Evolutionary conservation across 1,284 basidiomycete species (phyloP).

Genomic region (Microbotryum scabiosae): DNA sequence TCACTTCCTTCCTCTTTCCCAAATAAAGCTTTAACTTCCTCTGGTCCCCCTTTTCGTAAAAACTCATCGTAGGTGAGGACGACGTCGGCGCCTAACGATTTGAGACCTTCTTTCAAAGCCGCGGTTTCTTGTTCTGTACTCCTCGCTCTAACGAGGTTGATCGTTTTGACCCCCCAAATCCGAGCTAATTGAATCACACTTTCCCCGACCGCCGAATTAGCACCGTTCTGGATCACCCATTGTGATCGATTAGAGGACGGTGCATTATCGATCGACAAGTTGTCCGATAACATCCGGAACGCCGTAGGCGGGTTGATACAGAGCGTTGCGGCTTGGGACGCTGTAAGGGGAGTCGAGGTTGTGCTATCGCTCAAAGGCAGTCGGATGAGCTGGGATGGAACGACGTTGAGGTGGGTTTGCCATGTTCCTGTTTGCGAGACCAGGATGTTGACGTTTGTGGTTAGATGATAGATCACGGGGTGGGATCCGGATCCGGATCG

Average conservation of each 20-base stretch:
- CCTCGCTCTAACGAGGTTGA: slow-evolving; percentile 70
- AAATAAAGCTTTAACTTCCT: slow-evolving; percentile 41
- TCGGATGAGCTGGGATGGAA: slow-evolving; percentile 52
- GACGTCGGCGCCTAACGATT: slow-evolving; percentile 57
- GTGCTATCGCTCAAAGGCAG: slow-evolving; percentile 44
- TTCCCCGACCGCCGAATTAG: slow-evolving; percentile 57
- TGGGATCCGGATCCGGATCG: too few relatives aligned
- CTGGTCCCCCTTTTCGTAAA: slow-evolving; percentile 8
- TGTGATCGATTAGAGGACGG: neutral
- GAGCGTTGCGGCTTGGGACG: slow-evolving; percentile 61
- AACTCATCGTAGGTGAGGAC: slow-evolving; percentile 67
- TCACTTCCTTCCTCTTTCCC: slow-evolving; percentile 9
- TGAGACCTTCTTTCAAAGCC: slow-evolving; percentile 49
- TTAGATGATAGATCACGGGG: too few relatives aligned
- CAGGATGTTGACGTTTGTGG: neutral
- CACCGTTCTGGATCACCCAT: slow-evolving; percentile 74
- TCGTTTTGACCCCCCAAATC: slow-evolving; percentile 52
- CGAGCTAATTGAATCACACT: slow-evolving; percentile 34
- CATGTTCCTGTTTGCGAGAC: slow-evolving; percentile 53
- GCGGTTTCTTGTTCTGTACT: slow-evolving; percentile 51
- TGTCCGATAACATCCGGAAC: slow-evolving; percentile 64
- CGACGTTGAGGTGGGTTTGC: slow-evolving; percentile 55
- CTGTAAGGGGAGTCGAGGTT: slow-evolving; percentile 23
- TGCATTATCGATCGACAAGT: slow-evolving; percentile 39
- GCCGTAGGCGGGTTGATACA: slow-evolving; percentile 76